These are phyloP conservation scores for Corylus avellana DNA, from an alignment of 306 rosid genomes.

Conservation along the genomic window DNA sequence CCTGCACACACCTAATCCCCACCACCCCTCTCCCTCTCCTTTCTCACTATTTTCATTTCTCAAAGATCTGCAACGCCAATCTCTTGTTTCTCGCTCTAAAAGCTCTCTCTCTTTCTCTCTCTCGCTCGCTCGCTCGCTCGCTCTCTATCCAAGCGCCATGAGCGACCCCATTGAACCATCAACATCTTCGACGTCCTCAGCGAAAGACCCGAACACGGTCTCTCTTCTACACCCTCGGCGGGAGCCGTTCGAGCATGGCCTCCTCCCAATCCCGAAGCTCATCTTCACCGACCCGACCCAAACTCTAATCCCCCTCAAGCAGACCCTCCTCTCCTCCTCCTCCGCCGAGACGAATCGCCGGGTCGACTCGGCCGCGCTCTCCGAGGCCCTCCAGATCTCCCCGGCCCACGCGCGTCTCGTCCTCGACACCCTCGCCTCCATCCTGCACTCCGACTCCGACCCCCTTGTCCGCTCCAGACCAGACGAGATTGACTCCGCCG, in stretches of 20 bases:
- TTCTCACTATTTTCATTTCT: slow-evolving; percentile 20
- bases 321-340: slow-evolving; percentile 21
- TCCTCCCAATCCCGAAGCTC: slow-evolving; percentile 78
- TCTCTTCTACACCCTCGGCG: slow-evolving; percentile 77
- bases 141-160: slow-evolving; percentile 55
- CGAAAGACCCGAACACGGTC: slow-evolving; percentile 38
- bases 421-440: slow-evolving; percentile 72
- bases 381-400: slow-evolving; percentile 86
- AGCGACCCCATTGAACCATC: slow-evolving; percentile 61
- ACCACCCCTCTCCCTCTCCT: slow-evolving; percentile 16
- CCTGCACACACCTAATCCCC: slow-evolving; percentile 24
- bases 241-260: slow-evolving; percentile 90
- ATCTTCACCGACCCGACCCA: slow-evolving; percentile 84
- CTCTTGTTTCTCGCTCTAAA: slow-evolving; percentile 4
- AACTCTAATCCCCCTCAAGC: slow-evolving; percentile 61
- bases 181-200: slow-evolving; percentile 40
- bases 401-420: slow-evolving; percentile 74
- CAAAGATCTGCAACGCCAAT: slow-evolving; percentile 47
- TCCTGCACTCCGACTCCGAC: slow-evolving; percentile 72
- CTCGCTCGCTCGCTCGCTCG: slow-evolving; percentile 10
- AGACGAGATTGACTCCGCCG: slow-evolving; percentile 47
- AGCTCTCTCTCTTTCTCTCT: neutral
- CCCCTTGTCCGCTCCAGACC: slow-evolving; percentile 58
- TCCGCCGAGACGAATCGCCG: slow-evolving; percentile 33
- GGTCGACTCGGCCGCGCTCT: slow-evolving; percentile 53